Base-by-base conservation (phyloP, 1,284 basidiomycete genomes). In the Bjerkandera adusta region DNA sequence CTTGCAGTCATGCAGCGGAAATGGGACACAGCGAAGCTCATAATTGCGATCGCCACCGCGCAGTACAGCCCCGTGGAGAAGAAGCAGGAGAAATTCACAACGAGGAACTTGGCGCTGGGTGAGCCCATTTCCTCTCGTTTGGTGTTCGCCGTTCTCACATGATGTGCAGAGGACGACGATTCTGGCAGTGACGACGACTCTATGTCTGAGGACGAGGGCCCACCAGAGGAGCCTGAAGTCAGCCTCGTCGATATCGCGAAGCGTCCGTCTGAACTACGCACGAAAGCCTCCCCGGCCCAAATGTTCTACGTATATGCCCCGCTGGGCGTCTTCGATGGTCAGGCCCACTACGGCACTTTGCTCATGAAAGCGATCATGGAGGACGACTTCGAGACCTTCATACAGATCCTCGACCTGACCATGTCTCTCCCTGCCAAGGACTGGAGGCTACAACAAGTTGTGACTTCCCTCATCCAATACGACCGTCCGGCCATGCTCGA, bases 21-120 rank as follows among this genome's bases (percentile, higher is more conserved):
- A 18, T 83, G 79, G 78, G 65, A 69, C 3, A 77, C 77, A 1
- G 78, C 76, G 1, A 70, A 69, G n/a, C 62, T 81, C 6, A 67
- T 81, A 8, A 58, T 81, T 29, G 72, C 74, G 1, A 77, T 81
- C 48, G 70, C 75, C 5, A 60, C 61, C 6, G 73, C 77, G 6
- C 79, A 83, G 57, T 76, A 78, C 51, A 62, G 70, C 18, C 65
- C 69, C 2, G 55, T 65, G 0, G 65, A 71, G 5, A 58, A 66
- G 2, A 60, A 67, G 5, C 51, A 38, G 0, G 22, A 39, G 43
- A 63, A 64, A 25, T 73, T 75, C 52, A 62, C 57, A 8, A 53
- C 58, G 2, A 58, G 55, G 22, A 55, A 64, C 22, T 55, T 73
- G 22, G 55, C 60, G 20, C 52, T 73, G 15, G 71, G 73, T 73